These are phyloP conservation scores for Parathielavia appendiculata DNA, from an alignment of 495 filamentous ascomycete species.

Conservation along the genomic window DNA sequence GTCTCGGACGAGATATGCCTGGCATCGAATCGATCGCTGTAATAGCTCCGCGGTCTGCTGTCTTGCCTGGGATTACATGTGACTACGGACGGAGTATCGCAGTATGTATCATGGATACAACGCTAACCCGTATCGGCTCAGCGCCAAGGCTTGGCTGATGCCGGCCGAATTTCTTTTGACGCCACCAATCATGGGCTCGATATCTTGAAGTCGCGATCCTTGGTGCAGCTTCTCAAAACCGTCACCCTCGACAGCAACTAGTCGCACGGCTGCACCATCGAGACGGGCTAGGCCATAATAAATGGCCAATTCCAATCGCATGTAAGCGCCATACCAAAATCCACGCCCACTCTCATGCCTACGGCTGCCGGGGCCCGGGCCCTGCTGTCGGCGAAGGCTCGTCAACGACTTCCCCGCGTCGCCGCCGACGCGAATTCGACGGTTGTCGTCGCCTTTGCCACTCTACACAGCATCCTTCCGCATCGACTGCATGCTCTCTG, in stretches of 20 bases:
- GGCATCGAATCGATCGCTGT: too few relatives aligned
- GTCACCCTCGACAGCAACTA: background rate
- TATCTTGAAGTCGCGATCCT: background rate
- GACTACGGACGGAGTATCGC: too few relatives aligned
- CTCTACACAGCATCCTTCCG: background rate
- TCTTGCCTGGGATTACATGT: too few relatives aligned
- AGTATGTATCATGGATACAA: background rate
- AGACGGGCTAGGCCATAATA: background rate
- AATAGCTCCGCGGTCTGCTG: too few relatives aligned
- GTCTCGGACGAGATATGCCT: too few relatives aligned
- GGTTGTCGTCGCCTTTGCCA: background rate
- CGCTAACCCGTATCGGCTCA: background rate
- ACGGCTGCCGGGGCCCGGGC: constrained; percentile 29
- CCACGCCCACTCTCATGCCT: constrained; percentile 25
- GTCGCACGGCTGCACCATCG: background rate
- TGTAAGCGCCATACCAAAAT: constrained; percentile 12
- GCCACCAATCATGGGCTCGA: background rate
- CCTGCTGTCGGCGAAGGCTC: constrained; percentile 27
- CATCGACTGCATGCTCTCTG: background rate
- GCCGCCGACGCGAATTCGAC: constrained; percentile 6
- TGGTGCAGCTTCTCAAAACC: background rate
- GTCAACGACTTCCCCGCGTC: constrained; percentile 21
- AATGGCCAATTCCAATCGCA: constrained; percentile 17
- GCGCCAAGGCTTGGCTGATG: constrained; percentile 18
- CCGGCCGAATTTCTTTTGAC: constrained; percentile 22